phyloP scores from a whole-genome alignment of 805 yeast species.

The Jamesozyma lodderae region DNA sequence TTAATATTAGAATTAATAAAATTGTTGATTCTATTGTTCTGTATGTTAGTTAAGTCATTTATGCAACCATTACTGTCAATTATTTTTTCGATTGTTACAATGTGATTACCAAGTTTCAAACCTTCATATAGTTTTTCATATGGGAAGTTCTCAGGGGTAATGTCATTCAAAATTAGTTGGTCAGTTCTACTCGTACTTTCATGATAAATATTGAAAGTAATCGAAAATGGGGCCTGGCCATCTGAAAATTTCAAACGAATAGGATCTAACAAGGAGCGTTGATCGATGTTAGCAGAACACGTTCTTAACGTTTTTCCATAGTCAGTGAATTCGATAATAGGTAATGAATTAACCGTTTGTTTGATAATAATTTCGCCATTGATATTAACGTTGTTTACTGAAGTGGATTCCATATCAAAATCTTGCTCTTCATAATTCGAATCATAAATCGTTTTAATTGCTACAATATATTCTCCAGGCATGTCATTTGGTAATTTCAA shows the following conservation, averaged over 20 bases:
- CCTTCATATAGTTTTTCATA: conserved; percentile 40
- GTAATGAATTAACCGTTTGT: conserved; percentile 54
- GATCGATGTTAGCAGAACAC: conserved; percentile 35
- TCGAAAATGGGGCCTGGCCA: conserved; percentile 55
- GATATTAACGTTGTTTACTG: neutral
- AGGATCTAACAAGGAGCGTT: conserved; percentile 34
- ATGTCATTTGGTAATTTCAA: conserved; percentile 36
- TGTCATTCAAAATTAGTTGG: conserved; percentile 35
- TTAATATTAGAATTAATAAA: conserved; percentile 65
- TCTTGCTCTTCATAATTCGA: conserved; percentile 41
- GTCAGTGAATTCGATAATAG: conserved; percentile 44
- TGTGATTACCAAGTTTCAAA: conserved; percentile 62
- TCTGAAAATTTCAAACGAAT: conserved; percentile 42
- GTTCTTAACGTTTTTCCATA: conserved; percentile 42
- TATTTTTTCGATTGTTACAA: conserved; percentile 48
- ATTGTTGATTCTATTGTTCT: conserved; percentile 2
- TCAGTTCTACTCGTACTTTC: conserved; percentile 50
- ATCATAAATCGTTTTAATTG: conserved; percentile 57
- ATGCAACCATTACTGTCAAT: conserved; percentile 65
- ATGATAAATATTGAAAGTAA: conserved; percentile 51
- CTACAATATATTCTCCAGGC: conserved; percentile 55
- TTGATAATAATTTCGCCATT: conserved; percentile 30
- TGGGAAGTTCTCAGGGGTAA: conserved; percentile 33
- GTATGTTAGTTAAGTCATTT: conserved; percentile 33
- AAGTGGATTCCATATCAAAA: conserved; percentile 16